Base-by-base conservation (phyloP, 768 basidiomycete genomes). In the Mycena pura region DNA sequence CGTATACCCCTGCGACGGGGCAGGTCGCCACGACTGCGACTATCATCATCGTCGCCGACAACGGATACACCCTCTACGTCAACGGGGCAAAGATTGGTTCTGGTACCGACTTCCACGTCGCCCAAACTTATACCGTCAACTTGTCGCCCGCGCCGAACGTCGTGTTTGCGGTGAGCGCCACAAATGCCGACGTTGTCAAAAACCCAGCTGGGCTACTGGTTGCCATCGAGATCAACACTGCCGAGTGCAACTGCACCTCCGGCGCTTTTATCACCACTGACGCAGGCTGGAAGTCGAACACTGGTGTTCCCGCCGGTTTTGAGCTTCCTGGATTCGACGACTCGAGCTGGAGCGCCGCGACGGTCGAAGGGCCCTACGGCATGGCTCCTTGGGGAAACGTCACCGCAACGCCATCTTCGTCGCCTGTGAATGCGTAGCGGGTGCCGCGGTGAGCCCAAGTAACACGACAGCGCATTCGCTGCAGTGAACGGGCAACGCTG, bases 71-170 rank as follows among this genome's bases (percentile, higher is more conserved):
- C 3, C 66, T 76, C 9, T 74, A 72, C 40, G 59, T 76, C 34
- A 75, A 76, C 38, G 74, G 75, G 17, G 52, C 60, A 1, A 48
- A 69, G 1, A 63, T 72, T 9, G 74, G 73, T 1, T 69, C 71
- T 6, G 73, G 69, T 22, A 46, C 25, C 3, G 21, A 55, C 19
- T 66, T 62, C 57, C 36, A 63, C 21, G 41, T 54, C 48, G 41
- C 70, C 32, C 60, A 70, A 15, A 60, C 62, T 1, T 73, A 68
- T 46, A 62, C 61, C 10, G 60, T 69, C 22, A 55, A 59, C 48
- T 48, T 68, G 40, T 50, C 63, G 14, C 57, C 64, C 2, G 59
- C 65, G 19, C 41, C 57, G 1, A 63, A 57, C 32, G 65, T 69
- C 7, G 62, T 68, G 22, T 64, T 71, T 32, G 69, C 70, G 6